phyloP scores from a whole-genome alignment of 192 early-diverging fungal genomes.

The Phlyctochytrium arcticum region DNA sequence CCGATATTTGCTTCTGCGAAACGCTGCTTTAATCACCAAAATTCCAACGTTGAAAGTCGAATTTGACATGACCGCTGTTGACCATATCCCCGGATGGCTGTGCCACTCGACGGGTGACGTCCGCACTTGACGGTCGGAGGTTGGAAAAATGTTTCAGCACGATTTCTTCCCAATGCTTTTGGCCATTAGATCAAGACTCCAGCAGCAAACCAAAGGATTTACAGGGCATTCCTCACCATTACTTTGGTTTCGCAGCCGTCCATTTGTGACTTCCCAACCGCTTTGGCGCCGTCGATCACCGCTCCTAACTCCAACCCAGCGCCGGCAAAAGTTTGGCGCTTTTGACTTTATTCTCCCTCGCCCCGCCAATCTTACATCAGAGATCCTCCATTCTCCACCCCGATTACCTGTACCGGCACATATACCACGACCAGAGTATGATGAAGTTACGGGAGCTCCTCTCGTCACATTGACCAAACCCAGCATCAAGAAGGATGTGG shows the following conservation, averaged over 20 bases:
- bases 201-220: not conserved
- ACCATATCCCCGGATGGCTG: no score
- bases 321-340: conserved; percentile 8
- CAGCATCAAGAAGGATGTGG: conserved; percentile 7
- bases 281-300: not conserved
- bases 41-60: no score
- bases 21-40: no score
- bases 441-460: conserved; percentile 5
- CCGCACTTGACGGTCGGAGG: no score
- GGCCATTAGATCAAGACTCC: no score
- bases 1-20: no score
- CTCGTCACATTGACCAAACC: conserved; percentile 10
- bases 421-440: conserved; percentile 20
- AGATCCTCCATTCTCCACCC: not conserved
- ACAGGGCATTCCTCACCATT: no score
- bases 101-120: no score
- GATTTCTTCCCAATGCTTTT: no score
- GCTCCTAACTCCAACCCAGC: not conserved
- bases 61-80: no score
- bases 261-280: not conserved
- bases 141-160: no score
- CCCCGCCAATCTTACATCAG: not conserved
- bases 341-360: conserved; percentile 20
- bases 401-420: not conserved
- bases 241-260: no score